Base-by-base conservation (phyloP, 352 stramenopile genomes). In the Globisporangium cederbergense region DNA sequence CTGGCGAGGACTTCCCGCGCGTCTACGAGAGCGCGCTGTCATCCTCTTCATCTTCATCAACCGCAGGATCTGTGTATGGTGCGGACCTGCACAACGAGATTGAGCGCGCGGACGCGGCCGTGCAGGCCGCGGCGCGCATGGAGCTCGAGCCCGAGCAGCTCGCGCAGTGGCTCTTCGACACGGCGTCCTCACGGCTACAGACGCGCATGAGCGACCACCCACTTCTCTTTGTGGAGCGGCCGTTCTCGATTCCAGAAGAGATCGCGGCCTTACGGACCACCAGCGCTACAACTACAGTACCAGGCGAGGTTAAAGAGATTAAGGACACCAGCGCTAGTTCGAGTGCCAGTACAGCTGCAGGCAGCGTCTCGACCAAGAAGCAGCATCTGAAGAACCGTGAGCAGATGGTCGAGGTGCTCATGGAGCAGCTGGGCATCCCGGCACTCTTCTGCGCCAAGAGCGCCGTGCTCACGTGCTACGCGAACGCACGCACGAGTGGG, bases 1-100 rank as follows among this genome's bases (percentile, higher is more conserved):
- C 89, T 1, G 90, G 90, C 59, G 89, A 97, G 67, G 89, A 97
- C 60, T 91, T 89, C 57, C 89, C 89, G 46, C 86, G 86, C 43
- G 80, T 91, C 22, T 90, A 72, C 58, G 83, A 91, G 65, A 73
- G 64, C 28, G 74, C 79, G 7, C 34, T 84, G 18, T 36, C 63
- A 1, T 25, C 58, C 4, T 25, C 67, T 5, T 18, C 42, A 9
- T 47, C 42, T 4, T 18, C 16, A n/a, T n/a, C 14, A 20, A 16
- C 14, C 2, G 59, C 70, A 43, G 60, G 25, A 28, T 28, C 55
- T 7, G 64, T 49, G 14, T 25, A 65, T 25, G 67, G 73, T 28
- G 71, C 73, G n/a, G 47, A 57, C 18, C 56, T 66, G 9, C 42
- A 65, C 18, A 69, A 74, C 16, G 70, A 64, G 28, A 62, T 64